These are phyloP conservation scores for Aspergillus hiratsukae DNA, from an alignment of 2,329 filamentous ascomycete species.

Conservation along the genomic window DNA sequence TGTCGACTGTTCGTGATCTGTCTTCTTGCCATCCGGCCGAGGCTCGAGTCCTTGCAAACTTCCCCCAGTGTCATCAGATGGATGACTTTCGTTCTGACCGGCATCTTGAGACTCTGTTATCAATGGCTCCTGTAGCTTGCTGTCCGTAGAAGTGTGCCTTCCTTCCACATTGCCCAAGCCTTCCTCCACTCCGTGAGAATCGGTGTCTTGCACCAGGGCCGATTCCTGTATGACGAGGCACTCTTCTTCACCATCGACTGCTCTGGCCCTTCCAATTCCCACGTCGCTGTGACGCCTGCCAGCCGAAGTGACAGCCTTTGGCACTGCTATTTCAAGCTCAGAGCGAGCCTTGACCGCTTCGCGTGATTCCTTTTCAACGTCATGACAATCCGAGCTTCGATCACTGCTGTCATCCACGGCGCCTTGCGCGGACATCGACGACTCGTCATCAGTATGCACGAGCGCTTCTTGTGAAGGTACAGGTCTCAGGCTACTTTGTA, in stretches of 20 bases:
- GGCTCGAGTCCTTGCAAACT: neutral
- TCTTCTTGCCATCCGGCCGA: neutral
- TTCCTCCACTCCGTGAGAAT: neutral
- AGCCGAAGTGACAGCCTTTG: too few species aligned
- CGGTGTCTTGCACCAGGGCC: neutral
- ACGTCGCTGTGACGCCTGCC: neutral
- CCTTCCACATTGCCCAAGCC: neutral
- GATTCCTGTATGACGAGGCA: neutral
- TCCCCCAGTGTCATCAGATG: neutral
- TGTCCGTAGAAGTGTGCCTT: neutral
- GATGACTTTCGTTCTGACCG: neutral
- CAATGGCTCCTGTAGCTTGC: neutral
- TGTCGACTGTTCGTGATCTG: neutral
- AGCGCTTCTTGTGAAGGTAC: slow-evolving; percentile 37
- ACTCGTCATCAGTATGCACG: slow-evolving; percentile 14
- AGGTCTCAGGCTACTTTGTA: slow-evolving; percentile 12
- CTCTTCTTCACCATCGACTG: neutral
- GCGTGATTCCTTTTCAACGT: slow-evolving; percentile 1
- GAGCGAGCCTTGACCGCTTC: neutral
- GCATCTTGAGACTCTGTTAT: neutral
- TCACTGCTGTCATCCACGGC: slow-evolving; percentile 22
- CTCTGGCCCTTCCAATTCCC: neutral
- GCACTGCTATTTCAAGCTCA: neutral
- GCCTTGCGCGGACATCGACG: slow-evolving; percentile 23
- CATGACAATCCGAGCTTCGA: slow-evolving; percentile 14